A percentile compares a stretch with the other conserved stretches of the same genome.
Conservation (phyloP, 2,329 filamentous ascomycete genomes). For the Truncatella angustata region DNA sequence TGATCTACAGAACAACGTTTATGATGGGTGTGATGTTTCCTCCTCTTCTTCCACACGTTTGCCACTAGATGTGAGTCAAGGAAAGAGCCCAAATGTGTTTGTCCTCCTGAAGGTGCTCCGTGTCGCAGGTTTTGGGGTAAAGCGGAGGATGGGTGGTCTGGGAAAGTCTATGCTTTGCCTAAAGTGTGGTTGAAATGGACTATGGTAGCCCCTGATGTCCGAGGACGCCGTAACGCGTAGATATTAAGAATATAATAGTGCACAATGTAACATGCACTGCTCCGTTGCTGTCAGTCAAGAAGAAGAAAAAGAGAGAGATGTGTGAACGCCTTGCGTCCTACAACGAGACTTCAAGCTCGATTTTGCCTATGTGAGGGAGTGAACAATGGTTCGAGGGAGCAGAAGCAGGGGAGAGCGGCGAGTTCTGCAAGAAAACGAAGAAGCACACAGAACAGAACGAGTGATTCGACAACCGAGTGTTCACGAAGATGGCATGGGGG, state of each 20-base stretch:
- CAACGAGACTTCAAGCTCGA: slow-evolving; percentile 5
- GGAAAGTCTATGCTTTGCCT: slow-evolving; percentile 8
- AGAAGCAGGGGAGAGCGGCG: slow-evolving; percentile 1
- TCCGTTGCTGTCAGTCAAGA: background rate
- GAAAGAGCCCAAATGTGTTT: slow-evolving; percentile 7
- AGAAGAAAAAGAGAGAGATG: background rate
- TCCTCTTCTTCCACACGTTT: background rate
- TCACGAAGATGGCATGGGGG: background rate
- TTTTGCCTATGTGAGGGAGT: background rate
- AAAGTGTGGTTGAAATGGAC: slow-evolving; percentile 7
- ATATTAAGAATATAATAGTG: slow-evolving; percentile 9
- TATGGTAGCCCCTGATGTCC: slow-evolving; percentile 4
- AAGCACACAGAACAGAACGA: slow-evolving; percentile 3
- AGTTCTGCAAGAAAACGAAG: background rate
- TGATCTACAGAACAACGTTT: slow-evolving; percentile 25
- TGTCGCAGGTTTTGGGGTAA: slow-evolving; percentile 14
- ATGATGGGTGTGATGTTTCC: slow-evolving; percentile 13
- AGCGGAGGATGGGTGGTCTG: slow-evolving; percentile 11
- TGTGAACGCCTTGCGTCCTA: slow-evolving; percentile 4
- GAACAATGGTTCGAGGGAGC: background rate
- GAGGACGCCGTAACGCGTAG: background rate
- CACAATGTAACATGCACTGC: background rate
- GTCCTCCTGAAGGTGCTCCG: slow-evolving; percentile 12
- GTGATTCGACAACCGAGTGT: slow-evolving; percentile 6
- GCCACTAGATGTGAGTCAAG: background rate